phyloP scores from a whole-genome alignment of 768 basidiomycete species.

The Coprinellus micaceus region DNA sequence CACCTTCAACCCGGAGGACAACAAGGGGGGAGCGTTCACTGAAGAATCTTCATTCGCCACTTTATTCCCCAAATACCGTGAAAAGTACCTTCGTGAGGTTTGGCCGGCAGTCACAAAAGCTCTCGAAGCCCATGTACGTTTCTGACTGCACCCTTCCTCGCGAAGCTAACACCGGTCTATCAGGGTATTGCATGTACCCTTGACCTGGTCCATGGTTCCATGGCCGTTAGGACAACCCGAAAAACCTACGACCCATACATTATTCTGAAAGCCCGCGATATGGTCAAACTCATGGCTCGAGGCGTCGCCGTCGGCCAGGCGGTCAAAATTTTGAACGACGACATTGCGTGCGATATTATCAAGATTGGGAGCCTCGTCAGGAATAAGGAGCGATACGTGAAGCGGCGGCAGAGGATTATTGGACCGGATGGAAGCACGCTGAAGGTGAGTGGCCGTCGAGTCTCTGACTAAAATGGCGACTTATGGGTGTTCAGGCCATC shows the following conservation, averaged over 20 bases:
- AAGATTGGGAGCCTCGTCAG: slow-evolving; percentile 93
- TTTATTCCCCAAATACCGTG: slow-evolving; percentile 96
- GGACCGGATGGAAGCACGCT: slow-evolving; percentile 96
- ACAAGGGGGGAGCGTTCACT: slow-evolving; percentile 77
- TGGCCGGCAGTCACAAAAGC: slow-evolving; percentile 90
- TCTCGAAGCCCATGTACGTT: slow-evolving; percentile 71
- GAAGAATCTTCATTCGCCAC: slow-evolving; percentile 99
- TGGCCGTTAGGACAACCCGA: slow-evolving; percentile 95
- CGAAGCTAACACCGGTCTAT: neutral
- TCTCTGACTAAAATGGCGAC: neutral
- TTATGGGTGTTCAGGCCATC: slow-evolving; percentile 64
- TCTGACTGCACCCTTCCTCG: neutral
- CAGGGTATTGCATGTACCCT: slow-evolving; percentile 89
- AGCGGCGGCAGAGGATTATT: slow-evolving; percentile 92
- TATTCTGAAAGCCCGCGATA: slow-evolving; percentile 91
- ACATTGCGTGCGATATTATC: slow-evolving; percentile 92
- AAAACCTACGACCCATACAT: slow-evolving; percentile 98
- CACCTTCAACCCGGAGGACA: slow-evolving; percentile 68
- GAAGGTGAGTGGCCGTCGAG: slow-evolving; percentile 56
- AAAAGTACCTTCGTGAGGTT: slow-evolving; percentile 91
- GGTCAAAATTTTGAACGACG: slow-evolving; percentile 86
- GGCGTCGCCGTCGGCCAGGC: slow-evolving; percentile 85
- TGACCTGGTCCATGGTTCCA: slow-evolving; percentile 93
- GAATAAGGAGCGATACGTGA: slow-evolving; percentile 96
- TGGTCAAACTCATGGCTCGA: slow-evolving; percentile 92